These are phyloP conservation scores for Sporothrix pallida DNA, from an alignment of 2,329 filamentous ascomycete species.

Conservation along the genomic window DNA sequence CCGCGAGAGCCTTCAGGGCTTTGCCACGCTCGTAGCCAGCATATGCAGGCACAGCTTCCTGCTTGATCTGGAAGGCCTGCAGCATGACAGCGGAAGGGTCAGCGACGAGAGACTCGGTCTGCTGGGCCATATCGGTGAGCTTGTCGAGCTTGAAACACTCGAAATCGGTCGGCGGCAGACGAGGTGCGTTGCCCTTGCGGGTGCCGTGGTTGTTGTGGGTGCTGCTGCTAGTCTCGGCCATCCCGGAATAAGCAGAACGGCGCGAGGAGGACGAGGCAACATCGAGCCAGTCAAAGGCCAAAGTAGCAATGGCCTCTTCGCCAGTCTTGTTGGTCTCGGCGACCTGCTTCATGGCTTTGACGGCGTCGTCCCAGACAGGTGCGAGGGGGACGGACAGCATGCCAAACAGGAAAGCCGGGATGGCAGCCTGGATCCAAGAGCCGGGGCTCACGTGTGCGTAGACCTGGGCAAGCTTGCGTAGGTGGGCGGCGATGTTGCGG, in stretches of 20 bases:
- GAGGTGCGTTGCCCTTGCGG: conserved; percentile 36
- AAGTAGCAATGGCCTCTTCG: conserved; percentile 72
- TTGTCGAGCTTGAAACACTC: conserved; percentile 78
- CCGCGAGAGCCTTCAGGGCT: conserved; percentile 77
- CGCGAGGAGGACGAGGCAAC: conserved; percentile 62
- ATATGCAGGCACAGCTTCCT: conserved; percentile 58
- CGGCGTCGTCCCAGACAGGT: conserved; percentile 85
- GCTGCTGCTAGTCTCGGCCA: conserved; percentile 22
- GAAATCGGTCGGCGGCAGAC: conserved; percentile 69
- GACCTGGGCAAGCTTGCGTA: conserved; percentile 73
- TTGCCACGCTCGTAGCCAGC: conserved; percentile 70
- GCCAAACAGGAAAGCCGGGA: conserved; percentile 86
- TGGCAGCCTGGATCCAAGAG: conserved; percentile 70
- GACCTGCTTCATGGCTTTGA: conserved; percentile 76
- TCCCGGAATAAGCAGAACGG: conserved; percentile 5
- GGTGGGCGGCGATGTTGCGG: conserved; percentile 80
- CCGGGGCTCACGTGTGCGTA: conserved; percentile 66
- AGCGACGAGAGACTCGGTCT: conserved; percentile 59
- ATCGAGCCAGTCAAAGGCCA: conserved; percentile 80
- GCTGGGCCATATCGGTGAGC: conserved; percentile 59
- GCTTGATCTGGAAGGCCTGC: conserved; percentile 67
- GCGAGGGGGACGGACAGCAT: conserved; percentile 84
- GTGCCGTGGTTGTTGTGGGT: conserved; percentile 37
- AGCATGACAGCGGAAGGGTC: conserved; percentile 65
- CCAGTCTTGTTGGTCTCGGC: conserved; percentile 68